Evolutionary conservation across 805 yeast genomes (phyloP).

Genomic region (Zygosaccharomyces pseudorouxii): DNA sequence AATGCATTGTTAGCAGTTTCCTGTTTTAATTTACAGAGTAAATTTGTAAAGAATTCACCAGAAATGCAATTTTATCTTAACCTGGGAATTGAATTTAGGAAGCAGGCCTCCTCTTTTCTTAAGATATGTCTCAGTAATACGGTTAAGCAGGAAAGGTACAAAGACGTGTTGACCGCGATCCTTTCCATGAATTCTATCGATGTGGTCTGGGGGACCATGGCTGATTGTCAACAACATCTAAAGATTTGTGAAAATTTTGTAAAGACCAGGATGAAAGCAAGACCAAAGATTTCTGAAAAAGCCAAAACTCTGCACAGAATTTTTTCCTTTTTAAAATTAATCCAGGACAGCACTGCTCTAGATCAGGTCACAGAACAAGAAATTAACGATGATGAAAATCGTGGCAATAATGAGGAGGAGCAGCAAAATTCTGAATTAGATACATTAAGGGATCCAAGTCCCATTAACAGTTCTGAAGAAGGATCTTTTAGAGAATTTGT

Average conservation of each 20-base stretch:
- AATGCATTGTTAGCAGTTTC: slow-evolving; percentile 78
- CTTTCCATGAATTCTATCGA: slow-evolving; percentile 85
- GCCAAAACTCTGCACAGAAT: slow-evolving; percentile 75
- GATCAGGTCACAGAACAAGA: slow-evolving; percentile 28
- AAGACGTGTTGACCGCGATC: slow-evolving; percentile 77
- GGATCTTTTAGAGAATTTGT: slow-evolving; percentile 32
- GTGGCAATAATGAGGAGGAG: slow-evolving; percentile 2
- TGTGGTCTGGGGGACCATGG: slow-evolving; percentile 87
- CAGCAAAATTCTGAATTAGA: not conserved
- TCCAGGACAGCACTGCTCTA: slow-evolving; percentile 65
- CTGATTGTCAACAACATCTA: slow-evolving; percentile 71
- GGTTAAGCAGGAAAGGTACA: slow-evolving; percentile 60
- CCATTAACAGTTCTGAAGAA: not conserved
- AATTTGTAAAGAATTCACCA: slow-evolving; percentile 59
- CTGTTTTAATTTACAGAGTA: slow-evolving; percentile 74
- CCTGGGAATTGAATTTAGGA: slow-evolving; percentile 67
- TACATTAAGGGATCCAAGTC: not conserved
- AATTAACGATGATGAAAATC: slow-evolving; percentile 24
- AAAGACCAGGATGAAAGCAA: slow-evolving; percentile 57
- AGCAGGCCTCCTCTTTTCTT: slow-evolving; percentile 68
- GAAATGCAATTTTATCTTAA: slow-evolving; percentile 67
- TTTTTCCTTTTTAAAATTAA: slow-evolving; percentile 64
- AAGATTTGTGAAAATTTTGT: slow-evolving; percentile 74
- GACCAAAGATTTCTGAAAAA: slow-evolving; percentile 65
- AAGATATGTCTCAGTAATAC: slow-evolving; percentile 52